These are phyloP conservation scores for Przewalskia tangutica DNA, from an alignment of 257 asterid genomes.

Conservation along the genomic window DNA sequence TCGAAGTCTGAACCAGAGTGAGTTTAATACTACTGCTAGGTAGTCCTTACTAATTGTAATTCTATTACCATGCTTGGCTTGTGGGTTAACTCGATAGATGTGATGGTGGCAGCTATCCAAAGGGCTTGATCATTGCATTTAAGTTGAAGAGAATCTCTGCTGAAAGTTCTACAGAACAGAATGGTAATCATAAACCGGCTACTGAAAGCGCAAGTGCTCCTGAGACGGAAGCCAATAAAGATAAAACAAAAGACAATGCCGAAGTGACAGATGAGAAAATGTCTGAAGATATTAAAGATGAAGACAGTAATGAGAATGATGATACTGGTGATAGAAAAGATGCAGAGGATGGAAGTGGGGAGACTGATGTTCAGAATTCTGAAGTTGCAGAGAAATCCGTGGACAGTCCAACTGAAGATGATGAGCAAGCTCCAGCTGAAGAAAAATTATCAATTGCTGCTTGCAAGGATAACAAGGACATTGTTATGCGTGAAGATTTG, in stretches of 20 bases:
- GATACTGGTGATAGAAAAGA: slow-evolving; percentile 13
- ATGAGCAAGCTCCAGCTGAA: slow-evolving; percentile 29
- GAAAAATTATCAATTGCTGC: slow-evolving; percentile 25
- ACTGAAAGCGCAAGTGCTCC: slow-evolving; percentile 22
- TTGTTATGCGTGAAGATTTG: slow-evolving; percentile 83
- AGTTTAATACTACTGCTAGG: slow-evolving; percentile 12
- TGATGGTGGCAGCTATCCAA: slow-evolving; percentile 63
- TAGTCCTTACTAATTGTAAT: neutral
- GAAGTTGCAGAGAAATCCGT: slow-evolving; percentile 35
- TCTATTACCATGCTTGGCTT: neutral
- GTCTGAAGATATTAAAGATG: slow-evolving; percentile 9
- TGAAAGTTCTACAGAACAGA: slow-evolving; percentile 29
- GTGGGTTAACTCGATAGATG: neutral
- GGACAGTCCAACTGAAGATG: slow-evolving; percentile 22
- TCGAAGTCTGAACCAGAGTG: slow-evolving; percentile 47
- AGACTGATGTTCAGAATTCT: slow-evolving; percentile 24
- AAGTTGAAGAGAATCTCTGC: slow-evolving; percentile 48
- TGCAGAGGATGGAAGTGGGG: slow-evolving; percentile 13
- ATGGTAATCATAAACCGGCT: slow-evolving; percentile 25
- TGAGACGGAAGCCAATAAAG: slow-evolving; percentile 30
- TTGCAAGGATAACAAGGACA: slow-evolving; percentile 57
- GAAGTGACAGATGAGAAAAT: slow-evolving; percentile 23
- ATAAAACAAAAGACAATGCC: slow-evolving; percentile 16
- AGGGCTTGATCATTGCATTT: slow-evolving; percentile 75
- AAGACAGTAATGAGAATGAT: neutral